Conservation (phyloP, 2,329 filamentous ascomycete genomes). For the Claviceps africana region DNA sequence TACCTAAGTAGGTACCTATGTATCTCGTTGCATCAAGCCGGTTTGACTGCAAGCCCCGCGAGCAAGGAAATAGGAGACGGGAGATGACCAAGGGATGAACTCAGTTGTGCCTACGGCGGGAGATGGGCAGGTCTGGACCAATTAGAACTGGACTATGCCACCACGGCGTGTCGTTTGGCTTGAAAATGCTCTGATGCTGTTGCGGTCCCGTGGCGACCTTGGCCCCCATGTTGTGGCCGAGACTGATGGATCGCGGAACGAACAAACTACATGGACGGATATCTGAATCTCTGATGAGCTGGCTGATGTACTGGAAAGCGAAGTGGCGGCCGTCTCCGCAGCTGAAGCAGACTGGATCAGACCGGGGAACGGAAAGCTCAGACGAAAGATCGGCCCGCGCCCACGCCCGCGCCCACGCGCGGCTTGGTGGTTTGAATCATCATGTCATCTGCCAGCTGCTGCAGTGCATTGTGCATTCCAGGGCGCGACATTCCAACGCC, state of each 20-base stretch:
- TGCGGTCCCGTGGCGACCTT: neutral
- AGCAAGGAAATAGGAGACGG: neutral
- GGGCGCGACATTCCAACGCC: no score
- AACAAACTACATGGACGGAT: neutral
- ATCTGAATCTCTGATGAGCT: neutral
- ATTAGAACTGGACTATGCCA: neutral
- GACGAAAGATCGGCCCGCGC: neutral
- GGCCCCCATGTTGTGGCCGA: neutral
- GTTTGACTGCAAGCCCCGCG: neutral
- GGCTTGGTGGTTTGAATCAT: no score
- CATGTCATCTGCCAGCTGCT: no score
- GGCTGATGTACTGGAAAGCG: neutral
- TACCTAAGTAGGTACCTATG: no score
- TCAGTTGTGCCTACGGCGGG: neutral
- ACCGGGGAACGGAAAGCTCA: neutral
- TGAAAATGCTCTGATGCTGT: neutral
- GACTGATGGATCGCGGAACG: neutral
- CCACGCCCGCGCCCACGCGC: no score
- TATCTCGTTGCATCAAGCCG: neutral
- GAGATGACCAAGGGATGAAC: neutral
- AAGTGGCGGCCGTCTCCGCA: neutral
- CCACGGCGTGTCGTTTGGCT: neutral
- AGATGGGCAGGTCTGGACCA: neutral
- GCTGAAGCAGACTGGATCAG: neutral
- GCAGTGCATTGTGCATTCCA: no score